These are phyloP conservation scores for Quercus robur DNA, from an alignment of 306 rosid genomes.

Conservation along the genomic window DNA sequence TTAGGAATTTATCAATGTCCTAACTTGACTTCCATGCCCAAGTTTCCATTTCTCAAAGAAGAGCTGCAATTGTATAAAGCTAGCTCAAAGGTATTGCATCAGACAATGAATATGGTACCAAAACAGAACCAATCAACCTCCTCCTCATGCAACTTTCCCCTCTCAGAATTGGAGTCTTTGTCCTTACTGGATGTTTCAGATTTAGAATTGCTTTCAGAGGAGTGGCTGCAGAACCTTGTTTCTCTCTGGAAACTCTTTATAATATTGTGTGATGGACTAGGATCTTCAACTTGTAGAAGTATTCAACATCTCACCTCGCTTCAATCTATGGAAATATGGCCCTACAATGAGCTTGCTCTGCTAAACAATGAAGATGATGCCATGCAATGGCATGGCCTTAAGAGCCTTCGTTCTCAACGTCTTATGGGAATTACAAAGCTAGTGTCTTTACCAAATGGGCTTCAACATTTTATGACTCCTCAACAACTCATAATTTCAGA, in stretches of 20 bases:
- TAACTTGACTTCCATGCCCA: no score
- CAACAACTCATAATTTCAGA: neutral
- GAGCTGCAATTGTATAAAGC: no score
- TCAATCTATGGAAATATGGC: constrained; percentile 4
- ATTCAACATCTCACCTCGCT: constrained; percentile 6
- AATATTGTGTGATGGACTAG: neutral
- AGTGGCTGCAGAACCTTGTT: no score
- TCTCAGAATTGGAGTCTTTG: no score
- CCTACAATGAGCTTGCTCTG: neutral
- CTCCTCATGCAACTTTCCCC: no score
- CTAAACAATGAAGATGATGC: neutral
- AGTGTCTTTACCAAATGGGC: constrained; percentile 1
- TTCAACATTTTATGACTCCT: neutral
- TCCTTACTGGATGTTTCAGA: no score
- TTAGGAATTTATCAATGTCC: no score
- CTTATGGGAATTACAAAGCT: constrained; percentile 11
- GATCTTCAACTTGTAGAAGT: neutral
- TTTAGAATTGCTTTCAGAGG: no score
- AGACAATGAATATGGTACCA: no score
- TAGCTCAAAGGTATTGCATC: no score
- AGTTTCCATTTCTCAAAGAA: no score
- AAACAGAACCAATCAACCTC: no score
- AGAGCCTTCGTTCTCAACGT: neutral
- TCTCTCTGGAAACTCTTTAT: neutral
- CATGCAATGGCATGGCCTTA: constrained; percentile 1